Base-by-base conservation (phyloP, 495 filamentous ascomycete species). In the Aspergillus nidulans region DNA sequence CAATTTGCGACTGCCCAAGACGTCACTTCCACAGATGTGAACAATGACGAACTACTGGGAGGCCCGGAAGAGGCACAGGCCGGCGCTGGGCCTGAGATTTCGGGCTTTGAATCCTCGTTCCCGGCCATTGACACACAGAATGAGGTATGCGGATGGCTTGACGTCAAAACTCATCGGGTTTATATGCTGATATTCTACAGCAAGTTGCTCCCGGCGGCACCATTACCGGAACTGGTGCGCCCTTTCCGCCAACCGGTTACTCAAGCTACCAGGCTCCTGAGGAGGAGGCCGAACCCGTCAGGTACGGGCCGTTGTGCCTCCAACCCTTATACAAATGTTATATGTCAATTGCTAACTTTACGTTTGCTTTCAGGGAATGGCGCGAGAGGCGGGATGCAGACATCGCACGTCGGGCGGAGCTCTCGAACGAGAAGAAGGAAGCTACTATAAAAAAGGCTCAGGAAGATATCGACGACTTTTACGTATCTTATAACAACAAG, bases 401-500 rank as follows among this genome's bases (percentile, higher is more conserved):
- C 57, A 82, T 92, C 52, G 76, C 86, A 55, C 87, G 87, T 64
- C 89, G 90, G 56, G 86, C 85, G 42, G 84, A 91, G 67, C 77
- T 88, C 62, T 90, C 90, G 36, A 80, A 82, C 25, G 74, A 81
- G 44, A 88, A 89, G 71, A 95, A 95, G 65, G 79, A 76, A 24
- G 82, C 91, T 67, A 96, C 90, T 7, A 73, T 95, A 64, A 82
- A 85, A 69, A 89, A 89, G 58, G 95, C 95, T 34, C 90, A 86
- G 55, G 78, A 88, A 61, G 88, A 91, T 68, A 92, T 97, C 54
- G 94, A 99, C 63, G 95, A 96, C 63, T 99, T 99, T 78, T 99
- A 99, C 77, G 91, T 96, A 69, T 96, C 95, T 69, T 99, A 99
- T 81, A 96, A 96, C 75, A 85, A 86, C 66, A 96, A 96, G 76